Percentiles rank a stretch among this genome's conserved stretches.
These are phyloP conservation scores for Holtermanniella nyarrowii DNA, from an alignment of 768 basidiomycete species.

Conservation along the genomic window DNA sequence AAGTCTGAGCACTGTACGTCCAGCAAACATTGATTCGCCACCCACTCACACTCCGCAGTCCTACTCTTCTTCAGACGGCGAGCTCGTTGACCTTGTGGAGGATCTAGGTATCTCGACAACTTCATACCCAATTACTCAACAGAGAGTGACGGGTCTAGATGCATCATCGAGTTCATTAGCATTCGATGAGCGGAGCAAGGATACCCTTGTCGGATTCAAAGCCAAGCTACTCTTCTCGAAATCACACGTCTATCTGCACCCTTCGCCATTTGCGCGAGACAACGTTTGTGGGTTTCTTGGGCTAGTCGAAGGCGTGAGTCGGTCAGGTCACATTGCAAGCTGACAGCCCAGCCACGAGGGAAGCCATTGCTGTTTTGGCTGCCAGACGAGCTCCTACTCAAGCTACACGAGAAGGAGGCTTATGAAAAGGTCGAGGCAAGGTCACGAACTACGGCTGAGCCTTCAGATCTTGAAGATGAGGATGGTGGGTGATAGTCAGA, in stretches of 20 bases:
- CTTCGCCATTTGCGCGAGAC: conserved; percentile 80
- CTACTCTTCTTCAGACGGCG: not conserved
- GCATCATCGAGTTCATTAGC: not conserved
- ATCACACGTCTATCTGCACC: conserved; percentile 90
- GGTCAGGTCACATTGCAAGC: conserved; percentile 22
- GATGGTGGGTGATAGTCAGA: conserved; percentile 9
- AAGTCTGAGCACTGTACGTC: no score
- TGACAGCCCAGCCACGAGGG: conserved; percentile 44
- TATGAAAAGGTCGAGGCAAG: conserved; percentile 74
- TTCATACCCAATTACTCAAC: no score
- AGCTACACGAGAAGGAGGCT: conserved; percentile 73
- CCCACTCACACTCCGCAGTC: not conserved
- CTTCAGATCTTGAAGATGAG: conserved; percentile 24
- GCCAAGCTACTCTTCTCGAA: conserved; percentile 66
- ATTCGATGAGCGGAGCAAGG: no score
- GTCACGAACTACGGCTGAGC: conserved; percentile 32
- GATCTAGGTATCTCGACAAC: not conserved
- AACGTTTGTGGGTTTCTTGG: conserved; percentile 90
- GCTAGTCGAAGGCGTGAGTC: conserved; percentile 61
- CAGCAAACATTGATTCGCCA: not conserved
- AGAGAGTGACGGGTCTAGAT: not conserved
- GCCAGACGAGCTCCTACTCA: conserved; percentile 70
- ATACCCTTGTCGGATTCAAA: conserved; percentile 11
- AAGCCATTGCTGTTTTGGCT: conserved; percentile 81
- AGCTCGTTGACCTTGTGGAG: not conserved